Evolutionary conservation across 2,329 filamentous ascomycete genomes (phyloP).

Genomic region (Penicillium janthinellum): DNA sequence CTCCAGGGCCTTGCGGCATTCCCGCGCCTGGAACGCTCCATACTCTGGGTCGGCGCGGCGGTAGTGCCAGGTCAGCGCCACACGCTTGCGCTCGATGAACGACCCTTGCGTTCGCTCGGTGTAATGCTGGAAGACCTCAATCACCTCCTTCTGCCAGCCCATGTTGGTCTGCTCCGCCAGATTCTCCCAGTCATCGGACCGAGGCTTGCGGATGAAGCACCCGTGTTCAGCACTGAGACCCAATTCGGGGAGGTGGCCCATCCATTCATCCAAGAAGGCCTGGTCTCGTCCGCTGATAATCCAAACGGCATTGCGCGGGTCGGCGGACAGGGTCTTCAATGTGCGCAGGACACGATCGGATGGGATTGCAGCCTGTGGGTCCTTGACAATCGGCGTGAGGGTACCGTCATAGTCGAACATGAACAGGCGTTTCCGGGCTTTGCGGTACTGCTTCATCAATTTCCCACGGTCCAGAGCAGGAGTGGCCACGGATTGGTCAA

Average conservation of each 20-base stretch:
- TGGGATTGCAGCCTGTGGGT: slow-evolving; percentile 85
- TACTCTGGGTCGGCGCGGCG: slow-evolving; percentile 85
- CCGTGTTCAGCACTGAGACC: slow-evolving; percentile 98
- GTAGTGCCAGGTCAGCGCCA: slow-evolving; percentile 96
- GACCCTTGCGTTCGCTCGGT: slow-evolving; percentile 85
- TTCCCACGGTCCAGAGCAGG: slow-evolving; percentile 76
- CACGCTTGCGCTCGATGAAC: slow-evolving; percentile 91
- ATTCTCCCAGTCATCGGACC: slow-evolving; percentile 79
- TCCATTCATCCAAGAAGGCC: slow-evolving; percentile 83
- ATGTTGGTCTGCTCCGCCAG: slow-evolving; percentile 84
- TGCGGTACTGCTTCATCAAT: slow-evolving; percentile 72
- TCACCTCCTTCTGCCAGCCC: slow-evolving; percentile 86
- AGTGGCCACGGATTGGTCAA: slow-evolving; percentile 73
- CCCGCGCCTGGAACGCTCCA: slow-evolving; percentile 74
- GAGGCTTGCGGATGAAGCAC: slow-evolving; percentile 86
- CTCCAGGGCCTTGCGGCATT: slow-evolving; percentile 81
- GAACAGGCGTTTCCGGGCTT: slow-evolving; percentile 78
- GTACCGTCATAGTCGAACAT: slow-evolving; percentile 99
- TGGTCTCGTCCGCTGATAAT: slow-evolving; percentile 96
- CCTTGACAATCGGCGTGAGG: slow-evolving; percentile 89
- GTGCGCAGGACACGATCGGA: slow-evolving; percentile 80
- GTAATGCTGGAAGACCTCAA: slow-evolving; percentile 82
- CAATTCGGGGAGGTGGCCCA: slow-evolving; percentile 85
- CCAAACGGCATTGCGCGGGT: slow-evolving; percentile 89
- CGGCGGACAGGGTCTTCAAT: slow-evolving; percentile 75